These are phyloP conservation scores for Suillus occidentalis DNA, from an alignment of 768 basidiomycete genomes.

Conservation along the genomic window DNA sequence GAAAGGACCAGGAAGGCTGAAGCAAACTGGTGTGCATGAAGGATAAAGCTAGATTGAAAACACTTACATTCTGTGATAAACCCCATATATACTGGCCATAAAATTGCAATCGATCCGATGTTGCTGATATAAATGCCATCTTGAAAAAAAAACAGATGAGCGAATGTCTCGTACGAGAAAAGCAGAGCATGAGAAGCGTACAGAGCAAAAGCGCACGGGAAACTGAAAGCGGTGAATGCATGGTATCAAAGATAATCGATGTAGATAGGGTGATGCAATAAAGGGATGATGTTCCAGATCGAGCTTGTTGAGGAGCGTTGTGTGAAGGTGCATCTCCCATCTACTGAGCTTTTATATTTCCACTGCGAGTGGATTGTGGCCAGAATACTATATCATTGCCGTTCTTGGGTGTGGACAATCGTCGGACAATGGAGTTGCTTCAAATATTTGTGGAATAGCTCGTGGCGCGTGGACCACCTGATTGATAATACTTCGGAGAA, in stretches of 20 bases:
- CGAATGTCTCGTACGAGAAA: not conserved
- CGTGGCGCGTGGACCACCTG: not conserved
- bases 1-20: slow-evolving; percentile 23
- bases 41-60: not conserved
- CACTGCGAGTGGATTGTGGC: not conserved
- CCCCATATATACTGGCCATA: slow-evolving; percentile 18
- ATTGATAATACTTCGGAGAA: not conserved
- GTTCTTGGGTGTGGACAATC: too few species aligned
- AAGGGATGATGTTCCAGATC: slow-evolving; percentile 4
- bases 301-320: not conserved
- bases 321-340: not conserved
- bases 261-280: slow-evolving; percentile 5
- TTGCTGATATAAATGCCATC: slow-evolving; percentile 19
- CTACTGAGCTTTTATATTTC: not conserved
- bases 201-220: slow-evolving; percentile 20
- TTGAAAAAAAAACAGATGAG: slow-evolving; percentile 10
- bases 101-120: slow-evolving; percentile 13
- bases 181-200: slow-evolving; percentile 8
- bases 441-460: not conserved
- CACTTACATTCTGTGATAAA: slow-evolving; percentile 21
- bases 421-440: not conserved
- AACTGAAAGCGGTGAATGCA: slow-evolving; percentile 25
- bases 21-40: not conserved
- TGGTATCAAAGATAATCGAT: slow-evolving; percentile 22
- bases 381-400: not conserved